Evolutionary conservation across 2,329 filamentous ascomycete genomes (phyloP).

Genomic region (Neopestalotiopsis sp.): DNA sequence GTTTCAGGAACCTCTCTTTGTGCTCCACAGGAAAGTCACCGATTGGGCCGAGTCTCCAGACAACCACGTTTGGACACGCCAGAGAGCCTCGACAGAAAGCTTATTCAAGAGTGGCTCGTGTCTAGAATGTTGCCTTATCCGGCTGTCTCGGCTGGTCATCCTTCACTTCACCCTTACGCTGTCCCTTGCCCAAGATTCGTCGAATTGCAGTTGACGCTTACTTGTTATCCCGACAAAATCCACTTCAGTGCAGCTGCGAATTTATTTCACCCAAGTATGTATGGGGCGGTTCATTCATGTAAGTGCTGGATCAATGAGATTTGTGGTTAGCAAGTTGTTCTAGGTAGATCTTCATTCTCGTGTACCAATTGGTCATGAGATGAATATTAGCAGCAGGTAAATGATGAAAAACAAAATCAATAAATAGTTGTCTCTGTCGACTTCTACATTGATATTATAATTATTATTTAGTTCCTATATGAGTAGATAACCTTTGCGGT

Average conservation of each 20-base stretch:
- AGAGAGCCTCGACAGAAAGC: constrained; percentile 4
- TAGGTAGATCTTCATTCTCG: too few species aligned
- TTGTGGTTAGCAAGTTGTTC: too few species aligned
- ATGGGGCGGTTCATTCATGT: too few species aligned
- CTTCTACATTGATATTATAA: not conserved
- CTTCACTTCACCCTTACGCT: too few species aligned
- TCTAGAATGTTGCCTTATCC: constrained; percentile 8
- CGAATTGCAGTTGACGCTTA: not conserved
- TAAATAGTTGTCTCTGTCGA: too few species aligned
- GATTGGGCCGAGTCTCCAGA: not conserved
- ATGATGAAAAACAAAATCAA: too few species aligned
- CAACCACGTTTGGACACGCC: not conserved
- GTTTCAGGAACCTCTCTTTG: constrained; percentile 10
- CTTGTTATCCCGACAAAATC: not conserved
- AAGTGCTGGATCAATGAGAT: too few species aligned
- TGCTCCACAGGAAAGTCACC: constrained; percentile 4
- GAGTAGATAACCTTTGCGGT: constrained; percentile 4
- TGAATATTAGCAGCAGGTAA: too few species aligned
- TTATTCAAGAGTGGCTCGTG: not conserved
- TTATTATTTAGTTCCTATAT: constrained; percentile 5
- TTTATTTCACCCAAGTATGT: too few species aligned
- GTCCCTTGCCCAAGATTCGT: not conserved
- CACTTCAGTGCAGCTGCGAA: too few species aligned
- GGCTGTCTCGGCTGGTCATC: not conserved
- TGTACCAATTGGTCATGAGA: too few species aligned